Base-by-base conservation (phyloP, 78 protist species). In the Dictyostelium intermedium region DNA sequence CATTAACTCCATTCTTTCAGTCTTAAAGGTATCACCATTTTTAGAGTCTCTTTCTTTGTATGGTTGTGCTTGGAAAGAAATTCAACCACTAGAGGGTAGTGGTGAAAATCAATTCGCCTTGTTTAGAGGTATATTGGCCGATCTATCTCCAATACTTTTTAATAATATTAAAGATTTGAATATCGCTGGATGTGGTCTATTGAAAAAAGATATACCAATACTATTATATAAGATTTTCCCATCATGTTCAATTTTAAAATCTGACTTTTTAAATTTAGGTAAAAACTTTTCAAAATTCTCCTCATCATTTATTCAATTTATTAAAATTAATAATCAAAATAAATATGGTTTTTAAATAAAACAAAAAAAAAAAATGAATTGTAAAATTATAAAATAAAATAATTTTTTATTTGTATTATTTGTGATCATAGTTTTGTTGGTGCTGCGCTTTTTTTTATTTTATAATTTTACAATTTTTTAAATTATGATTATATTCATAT, bases 61-160 rank as follows among this genome's bases (percentile, higher is more conserved):
- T 72, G 79, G 79, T 72, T 34, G 79, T 34, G 39, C 37, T 72
- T 72, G 79, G 79, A 72, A 72, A 32, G 79, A 72, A 66, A 66
- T 66, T 27, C 35, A 66, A 66, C 35, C 32, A 27, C 27, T 66
- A 20, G 74, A 27, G 27, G 35, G 66, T 20, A 56, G 66, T 56
- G 66, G 66, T 13, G 66, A 56, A 18, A 56, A 56, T 56, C 66
- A 56, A 20, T 56, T 56, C 25, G 66, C 66, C 20, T 20, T 56
- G n/a, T 56, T 56, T 56, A 56, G 66, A 56, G 66, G 66, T 56
- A 56, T 56, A 20, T 56, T 56, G 66, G 66, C 66, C 5, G 74
- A 66, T 9, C 8, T 66, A 27, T 25, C 74, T 27, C 74, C 74
- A 66, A 66, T 66, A 27, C 35, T 66, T 1, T 18, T 30, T 72